These are phyloP conservation scores for Boletus tylopilopsis DNA, from an alignment of 768 basidiomycete species.

Conservation along the genomic window DNA sequence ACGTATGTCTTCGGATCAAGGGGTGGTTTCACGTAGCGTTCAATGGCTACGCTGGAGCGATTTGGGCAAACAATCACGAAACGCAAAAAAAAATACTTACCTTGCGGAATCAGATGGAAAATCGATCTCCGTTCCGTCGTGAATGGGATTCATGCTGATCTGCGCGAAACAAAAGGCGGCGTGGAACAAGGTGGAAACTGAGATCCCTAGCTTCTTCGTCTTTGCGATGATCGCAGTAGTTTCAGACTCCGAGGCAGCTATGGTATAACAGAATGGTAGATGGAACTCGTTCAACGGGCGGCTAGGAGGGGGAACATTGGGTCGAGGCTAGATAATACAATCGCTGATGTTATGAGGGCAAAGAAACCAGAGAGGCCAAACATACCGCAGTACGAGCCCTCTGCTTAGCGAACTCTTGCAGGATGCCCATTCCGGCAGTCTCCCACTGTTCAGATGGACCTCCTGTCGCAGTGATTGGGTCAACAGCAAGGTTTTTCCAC, in stretches of 20 bases:
- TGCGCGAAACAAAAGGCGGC: conserved; percentile 22
- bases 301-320: conserved; percentile 6
- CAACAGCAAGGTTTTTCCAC: conserved; percentile 26
- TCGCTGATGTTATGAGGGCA: background rate
- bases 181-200: conserved; percentile 17
- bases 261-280: conserved; percentile 1
- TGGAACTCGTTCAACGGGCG: conserved; percentile 4
- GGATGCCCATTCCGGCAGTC: conserved; percentile 7
- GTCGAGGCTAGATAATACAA: conserved; percentile 1
- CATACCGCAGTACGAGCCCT: conserved; percentile 7
- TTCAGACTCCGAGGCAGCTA: conserved; percentile 1
- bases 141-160: conserved; percentile 18
- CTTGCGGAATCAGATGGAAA: conserved; percentile 5
- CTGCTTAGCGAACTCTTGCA: conserved; percentile 12
- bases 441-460: conserved; percentile 17
- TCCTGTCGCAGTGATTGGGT: conserved; percentile 22
- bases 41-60: conserved; percentile 19
- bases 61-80: too few relatives aligned
- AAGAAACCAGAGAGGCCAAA: background rate
- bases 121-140: conserved; percentile 13
- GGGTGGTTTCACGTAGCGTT: conserved; percentile 17
- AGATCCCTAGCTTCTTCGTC: conserved; percentile 10
- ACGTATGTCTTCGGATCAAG: conserved; percentile 18
- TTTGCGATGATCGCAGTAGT: conserved; percentile 10
- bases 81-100: conserved; percentile 8